These are phyloP conservation scores for Escallonia rubra DNA, from an alignment of 129 eudicot species.

Conservation along the genomic window DNA sequence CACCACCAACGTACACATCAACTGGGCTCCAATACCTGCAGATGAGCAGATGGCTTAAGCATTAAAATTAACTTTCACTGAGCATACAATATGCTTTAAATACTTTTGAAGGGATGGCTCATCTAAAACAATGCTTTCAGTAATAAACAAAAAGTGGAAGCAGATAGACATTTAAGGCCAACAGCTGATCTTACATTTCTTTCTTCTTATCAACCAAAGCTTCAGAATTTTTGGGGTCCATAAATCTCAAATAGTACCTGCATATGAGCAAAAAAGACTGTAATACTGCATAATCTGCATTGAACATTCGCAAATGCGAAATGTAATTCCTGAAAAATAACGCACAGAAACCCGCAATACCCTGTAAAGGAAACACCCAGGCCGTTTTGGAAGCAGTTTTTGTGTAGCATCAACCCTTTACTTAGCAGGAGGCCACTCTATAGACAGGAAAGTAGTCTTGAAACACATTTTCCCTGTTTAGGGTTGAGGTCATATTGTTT, in stretches of 20 bases:
- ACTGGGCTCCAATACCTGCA: slow-evolving; percentile 94
- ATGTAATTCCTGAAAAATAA: background rate
- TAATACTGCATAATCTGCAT: background rate
- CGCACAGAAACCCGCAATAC: background rate
- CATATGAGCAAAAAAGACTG: slow-evolving; percentile 7
- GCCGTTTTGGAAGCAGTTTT: no score
- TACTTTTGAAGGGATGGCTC: background rate
- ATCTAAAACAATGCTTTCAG: background rate
- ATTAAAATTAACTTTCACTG: background rate
- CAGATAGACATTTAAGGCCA: background rate
- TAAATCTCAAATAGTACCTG: slow-evolving; percentile 97
- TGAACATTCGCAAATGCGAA: background rate
- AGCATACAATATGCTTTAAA: background rate
- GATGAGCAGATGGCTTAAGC: background rate
- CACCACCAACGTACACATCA: slow-evolving; percentile 98
- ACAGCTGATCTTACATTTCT: slow-evolving; percentile 55
- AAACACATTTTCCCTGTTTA: no score
- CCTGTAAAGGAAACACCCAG: no score
- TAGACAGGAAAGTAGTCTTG: no score
- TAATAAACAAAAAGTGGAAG: background rate
- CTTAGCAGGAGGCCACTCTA: no score
- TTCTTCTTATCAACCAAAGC: slow-evolving; percentile 81
- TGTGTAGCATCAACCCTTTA: no score
- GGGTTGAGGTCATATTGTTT: no score
- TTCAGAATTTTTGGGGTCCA: slow-evolving; percentile 84